Percentiles rank a stretch among this genome's conserved stretches.
phyloP scores from a whole-genome alignment of 306 rosid genomes.

The Quercus rubra region DNA sequence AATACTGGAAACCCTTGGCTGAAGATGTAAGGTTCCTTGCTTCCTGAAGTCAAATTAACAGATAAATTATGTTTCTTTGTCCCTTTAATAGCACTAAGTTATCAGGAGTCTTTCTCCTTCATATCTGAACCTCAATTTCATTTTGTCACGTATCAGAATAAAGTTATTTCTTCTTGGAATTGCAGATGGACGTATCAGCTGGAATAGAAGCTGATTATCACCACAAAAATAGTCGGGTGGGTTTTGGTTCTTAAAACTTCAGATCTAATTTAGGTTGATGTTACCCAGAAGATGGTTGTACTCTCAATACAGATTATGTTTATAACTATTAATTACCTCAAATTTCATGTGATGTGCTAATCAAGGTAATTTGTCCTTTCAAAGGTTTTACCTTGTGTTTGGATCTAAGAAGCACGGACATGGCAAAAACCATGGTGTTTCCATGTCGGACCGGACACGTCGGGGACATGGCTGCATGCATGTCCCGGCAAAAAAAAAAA shows the following conservation, averaged over 20 bases:
- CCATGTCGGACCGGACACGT: too few species aligned
- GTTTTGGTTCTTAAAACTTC: constrained; percentile 19
- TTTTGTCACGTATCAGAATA: constrained; percentile 9
- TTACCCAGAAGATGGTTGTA: neutral
- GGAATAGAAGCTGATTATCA: constrained; percentile 95
- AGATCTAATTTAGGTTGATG: neutral
- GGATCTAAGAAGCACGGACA: too few species aligned
- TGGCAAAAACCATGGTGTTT: too few species aligned
- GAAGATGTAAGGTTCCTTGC: constrained; percentile 72
- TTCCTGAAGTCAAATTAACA: constrained; percentile 11
- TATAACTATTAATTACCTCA: neutral
- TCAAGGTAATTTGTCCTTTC: neutral
- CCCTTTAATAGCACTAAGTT: constrained; percentile 8
- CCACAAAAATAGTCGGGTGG: constrained; percentile 76
- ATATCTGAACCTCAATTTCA: neutral
- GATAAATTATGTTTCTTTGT: constrained; percentile 3
- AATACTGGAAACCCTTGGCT: constrained; percentile 94
- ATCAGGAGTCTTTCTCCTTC: neutral
- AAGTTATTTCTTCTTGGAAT: constrained; percentile 18
- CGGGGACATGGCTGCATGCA: too few species aligned
- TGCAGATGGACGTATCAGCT: constrained; percentile 86
- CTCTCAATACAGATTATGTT: neutral
- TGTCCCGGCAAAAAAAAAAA: too few species aligned
- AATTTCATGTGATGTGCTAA: neutral
- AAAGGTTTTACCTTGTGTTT: neutral